phyloP scores from a whole-genome alignment of 2,329 filamentous ascomycete genomes.

The Cladophialophora carrionii region DNA sequence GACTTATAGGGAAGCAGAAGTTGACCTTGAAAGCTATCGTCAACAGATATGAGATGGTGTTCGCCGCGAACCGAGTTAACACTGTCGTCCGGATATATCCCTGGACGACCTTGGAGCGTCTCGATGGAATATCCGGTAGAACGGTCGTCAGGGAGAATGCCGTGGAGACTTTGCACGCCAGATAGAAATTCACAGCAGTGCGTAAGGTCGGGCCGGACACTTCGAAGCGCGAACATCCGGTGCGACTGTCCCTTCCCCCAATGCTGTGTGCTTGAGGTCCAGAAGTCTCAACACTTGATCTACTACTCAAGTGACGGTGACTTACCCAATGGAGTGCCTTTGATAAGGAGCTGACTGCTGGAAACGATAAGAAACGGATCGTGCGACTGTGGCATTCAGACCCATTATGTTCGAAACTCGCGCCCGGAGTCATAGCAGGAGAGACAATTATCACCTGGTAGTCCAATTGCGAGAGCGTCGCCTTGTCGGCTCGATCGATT shows the following conservation, averaged over 20 bases:
- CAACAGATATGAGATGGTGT: constrained; percentile 55
- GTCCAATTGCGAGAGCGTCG: background rate
- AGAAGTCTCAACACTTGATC: background rate
- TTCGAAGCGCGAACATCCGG: constrained; percentile 35
- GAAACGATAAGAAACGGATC: background rate
- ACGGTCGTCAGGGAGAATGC: constrained; percentile 60
- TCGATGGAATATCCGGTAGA: constrained; percentile 54
- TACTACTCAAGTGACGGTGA: background rate
- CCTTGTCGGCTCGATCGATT: background rate
- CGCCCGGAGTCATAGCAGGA: background rate
- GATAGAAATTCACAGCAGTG: background rate
- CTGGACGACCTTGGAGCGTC: constrained; percentile 54
- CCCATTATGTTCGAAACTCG: background rate
- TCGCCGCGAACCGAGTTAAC: constrained; percentile 54
- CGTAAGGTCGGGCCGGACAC: background rate
- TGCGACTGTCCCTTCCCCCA: constrained; percentile 5
- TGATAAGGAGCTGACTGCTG: constrained; percentile 11
- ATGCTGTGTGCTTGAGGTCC: background rate
- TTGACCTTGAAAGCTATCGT: constrained; percentile 61
- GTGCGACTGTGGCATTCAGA: background rate
- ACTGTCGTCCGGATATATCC: constrained; percentile 60
- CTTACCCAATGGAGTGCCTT: constrained; percentile 7
- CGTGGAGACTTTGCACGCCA: constrained; percentile 41
- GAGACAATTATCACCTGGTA: background rate
- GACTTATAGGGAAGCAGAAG: constrained; percentile 59